These are phyloP conservation scores for Penicillium sp. DNA, from an alignment of 2,329 filamentous ascomycete genomes.

Conservation along the genomic window DNA sequence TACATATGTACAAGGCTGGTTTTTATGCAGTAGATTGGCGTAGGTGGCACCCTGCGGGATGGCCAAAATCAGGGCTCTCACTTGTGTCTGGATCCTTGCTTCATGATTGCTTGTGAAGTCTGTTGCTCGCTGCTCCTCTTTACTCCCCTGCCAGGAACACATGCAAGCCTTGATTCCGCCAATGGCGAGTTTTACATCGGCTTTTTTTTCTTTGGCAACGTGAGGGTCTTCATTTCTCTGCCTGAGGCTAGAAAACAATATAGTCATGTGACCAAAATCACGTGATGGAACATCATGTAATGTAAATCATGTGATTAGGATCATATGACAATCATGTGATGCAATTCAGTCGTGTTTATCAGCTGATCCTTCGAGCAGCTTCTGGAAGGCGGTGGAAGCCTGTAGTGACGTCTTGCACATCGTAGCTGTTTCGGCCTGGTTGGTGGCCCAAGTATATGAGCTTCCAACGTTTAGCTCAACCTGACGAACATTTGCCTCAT, in stretches of 20 bases:
- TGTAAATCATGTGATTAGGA: background rate
- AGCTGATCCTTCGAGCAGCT: constrained; percentile 14
- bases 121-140: background rate
- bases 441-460: constrained; percentile 21
- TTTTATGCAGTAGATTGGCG: background rate
- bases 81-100: background rate
- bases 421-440: constrained; percentile 14
- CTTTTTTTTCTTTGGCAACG: background rate
- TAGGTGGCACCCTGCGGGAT: background rate
- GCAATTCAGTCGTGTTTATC: background rate
- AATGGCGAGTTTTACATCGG: background rate
- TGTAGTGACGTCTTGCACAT: constrained; percentile 29
- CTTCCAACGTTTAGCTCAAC: background rate
- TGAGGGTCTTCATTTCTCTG: background rate
- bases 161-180: constrained; percentile 1
- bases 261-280: background rate
- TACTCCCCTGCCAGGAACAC: constrained; percentile 1
- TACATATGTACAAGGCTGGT: too few species aligned
- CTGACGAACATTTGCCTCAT: background rate
- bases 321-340: background rate
- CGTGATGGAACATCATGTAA: background rate
- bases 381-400: constrained; percentile 37
- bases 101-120: background rate
- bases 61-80: background rate
- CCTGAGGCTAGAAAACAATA: background rate